Evolutionary conservation across 768 basidiomycete genomes (phyloP).

Genomic region (Leccinum barrowsii): DNA sequence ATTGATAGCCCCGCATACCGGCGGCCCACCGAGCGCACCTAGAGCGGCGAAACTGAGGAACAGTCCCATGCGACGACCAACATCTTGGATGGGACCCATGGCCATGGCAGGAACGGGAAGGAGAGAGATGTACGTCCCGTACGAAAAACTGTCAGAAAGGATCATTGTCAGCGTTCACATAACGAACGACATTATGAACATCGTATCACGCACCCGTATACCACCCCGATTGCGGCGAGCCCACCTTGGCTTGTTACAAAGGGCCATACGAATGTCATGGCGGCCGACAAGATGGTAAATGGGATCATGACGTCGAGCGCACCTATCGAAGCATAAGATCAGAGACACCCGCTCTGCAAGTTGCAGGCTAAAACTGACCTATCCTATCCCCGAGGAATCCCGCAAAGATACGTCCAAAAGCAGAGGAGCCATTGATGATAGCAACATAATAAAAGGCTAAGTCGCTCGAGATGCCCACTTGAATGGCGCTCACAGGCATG

Average conservation of each 20-base stretch:
- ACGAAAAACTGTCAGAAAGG: constrained; percentile 43
- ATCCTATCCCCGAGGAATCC: constrained; percentile 54
- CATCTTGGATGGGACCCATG: constrained; percentile 56
- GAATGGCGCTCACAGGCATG: constrained; percentile 53
- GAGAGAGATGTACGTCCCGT: constrained; percentile 47
- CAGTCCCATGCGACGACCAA: constrained; percentile 65
- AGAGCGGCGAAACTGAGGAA: constrained; percentile 56
- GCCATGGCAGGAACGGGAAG: constrained; percentile 52
- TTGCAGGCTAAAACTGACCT: constrained; percentile 33
- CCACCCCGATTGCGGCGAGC: constrained; percentile 50
- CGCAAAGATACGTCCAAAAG: constrained; percentile 54
- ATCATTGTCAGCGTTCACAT: neutral
- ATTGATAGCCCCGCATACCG: constrained; percentile 70
- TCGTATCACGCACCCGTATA: constrained; percentile 56
- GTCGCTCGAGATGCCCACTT: constrained; percentile 43
- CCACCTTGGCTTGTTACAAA: constrained; percentile 43
- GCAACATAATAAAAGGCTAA: constrained; percentile 65
- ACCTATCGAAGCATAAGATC: constrained; percentile 36
- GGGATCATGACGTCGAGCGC: constrained; percentile 67
- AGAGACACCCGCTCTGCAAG: neutral
- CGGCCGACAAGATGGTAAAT: constrained; percentile 50
- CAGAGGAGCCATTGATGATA: constrained; percentile 63
- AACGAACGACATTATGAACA: neutral
- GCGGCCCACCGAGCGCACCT: constrained; percentile 66
- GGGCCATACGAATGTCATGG: constrained; percentile 71